Conservation (phyloP, 139 green algal genomes). For the Chlamydomonas applanata region DNA sequence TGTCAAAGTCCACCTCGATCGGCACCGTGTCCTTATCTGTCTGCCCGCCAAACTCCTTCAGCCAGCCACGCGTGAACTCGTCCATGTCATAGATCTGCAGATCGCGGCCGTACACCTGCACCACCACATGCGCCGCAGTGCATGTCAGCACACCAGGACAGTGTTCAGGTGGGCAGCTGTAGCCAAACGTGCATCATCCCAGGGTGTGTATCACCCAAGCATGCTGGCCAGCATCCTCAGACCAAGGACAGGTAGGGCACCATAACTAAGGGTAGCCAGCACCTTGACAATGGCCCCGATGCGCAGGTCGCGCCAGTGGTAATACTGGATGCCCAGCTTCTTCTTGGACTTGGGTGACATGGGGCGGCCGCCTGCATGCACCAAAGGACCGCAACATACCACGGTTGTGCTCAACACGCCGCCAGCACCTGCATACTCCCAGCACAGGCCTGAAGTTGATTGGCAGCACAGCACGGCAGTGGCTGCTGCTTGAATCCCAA, state of each 20-base stretch:
- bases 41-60: background rate
- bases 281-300: slow-evolving; percentile 61
- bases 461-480: background rate
- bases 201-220: too few relatives aligned
- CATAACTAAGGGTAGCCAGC: background rate
- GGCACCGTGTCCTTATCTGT: background rate
- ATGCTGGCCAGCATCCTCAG: too few relatives aligned
- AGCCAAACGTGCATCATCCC: too few relatives aligned
- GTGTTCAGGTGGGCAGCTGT: too few relatives aligned
- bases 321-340: slow-evolving; percentile 35
- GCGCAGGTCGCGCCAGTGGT: slow-evolving; percentile 63
- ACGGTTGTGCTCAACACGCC: background rate
- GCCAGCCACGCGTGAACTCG: slow-evolving; percentile 68
- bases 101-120: slow-evolving; percentile 59
- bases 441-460: too few relatives aligned
- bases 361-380: slow-evolving; percentile 28
- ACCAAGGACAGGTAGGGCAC: too few relatives aligned
- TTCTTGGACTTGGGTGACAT: slow-evolving; percentile 28
- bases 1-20: slow-evolving; percentile 38
- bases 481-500: background rate
- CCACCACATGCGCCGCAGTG: too few relatives aligned
- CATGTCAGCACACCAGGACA: too few relatives aligned
- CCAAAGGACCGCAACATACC: background rate
- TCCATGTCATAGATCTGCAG: slow-evolving; percentile 78
- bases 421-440: background rate